Evolutionary conservation across 768 basidiomycete genomes (phyloP).

Genomic region (Holtermanniella nyarrowii): DNA sequence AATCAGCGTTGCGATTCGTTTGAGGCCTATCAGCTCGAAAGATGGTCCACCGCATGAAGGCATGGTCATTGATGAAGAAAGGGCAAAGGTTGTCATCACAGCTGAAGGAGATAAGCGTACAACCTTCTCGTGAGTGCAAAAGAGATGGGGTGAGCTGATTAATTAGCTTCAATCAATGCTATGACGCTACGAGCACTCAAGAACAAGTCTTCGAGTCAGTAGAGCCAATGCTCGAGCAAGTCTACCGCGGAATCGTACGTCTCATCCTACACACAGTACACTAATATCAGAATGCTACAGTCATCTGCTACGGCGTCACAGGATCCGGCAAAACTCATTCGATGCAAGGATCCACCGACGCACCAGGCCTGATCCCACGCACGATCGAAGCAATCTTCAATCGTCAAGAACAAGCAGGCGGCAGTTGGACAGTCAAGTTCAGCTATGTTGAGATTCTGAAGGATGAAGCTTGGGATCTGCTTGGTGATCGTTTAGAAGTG

Average conservation of each 20-base stretch:
- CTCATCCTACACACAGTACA: background rate
- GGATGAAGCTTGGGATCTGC: slow-evolving; percentile 79
- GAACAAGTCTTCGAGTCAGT: slow-evolving; percentile 67
- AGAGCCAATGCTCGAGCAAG: slow-evolving; percentile 63
- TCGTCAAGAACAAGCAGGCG: slow-evolving; percentile 34
- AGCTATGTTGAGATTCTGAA: slow-evolving; percentile 89
- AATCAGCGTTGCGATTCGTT: slow-evolving; percentile 6
- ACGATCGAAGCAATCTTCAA: slow-evolving; percentile 60
- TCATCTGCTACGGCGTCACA: slow-evolving; percentile 84
- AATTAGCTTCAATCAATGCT: slow-evolving; percentile 61
- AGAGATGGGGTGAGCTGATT: slow-evolving; percentile 1
- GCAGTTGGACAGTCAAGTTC: slow-evolving; percentile 47
- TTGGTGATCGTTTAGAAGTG: slow-evolving; percentile 42
- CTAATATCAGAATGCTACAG: slow-evolving; percentile 58
- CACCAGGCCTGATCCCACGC: slow-evolving; percentile 79
- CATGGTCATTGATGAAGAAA: background rate
- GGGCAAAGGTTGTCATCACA: slow-evolving; percentile 46
- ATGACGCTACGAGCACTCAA: slow-evolving; percentile 60
- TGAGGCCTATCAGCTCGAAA: slow-evolving; percentile 1
- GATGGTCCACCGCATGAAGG: slow-evolving; percentile 5
- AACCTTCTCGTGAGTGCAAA: background rate
- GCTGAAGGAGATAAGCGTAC: background rate
- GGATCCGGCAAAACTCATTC: slow-evolving; percentile 74
- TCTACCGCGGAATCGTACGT: slow-evolving; percentile 63
- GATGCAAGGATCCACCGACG: slow-evolving; percentile 66